phyloP scores from a whole-genome alignment of 768 basidiomycete species.

The Suillus subluteus region DNA sequence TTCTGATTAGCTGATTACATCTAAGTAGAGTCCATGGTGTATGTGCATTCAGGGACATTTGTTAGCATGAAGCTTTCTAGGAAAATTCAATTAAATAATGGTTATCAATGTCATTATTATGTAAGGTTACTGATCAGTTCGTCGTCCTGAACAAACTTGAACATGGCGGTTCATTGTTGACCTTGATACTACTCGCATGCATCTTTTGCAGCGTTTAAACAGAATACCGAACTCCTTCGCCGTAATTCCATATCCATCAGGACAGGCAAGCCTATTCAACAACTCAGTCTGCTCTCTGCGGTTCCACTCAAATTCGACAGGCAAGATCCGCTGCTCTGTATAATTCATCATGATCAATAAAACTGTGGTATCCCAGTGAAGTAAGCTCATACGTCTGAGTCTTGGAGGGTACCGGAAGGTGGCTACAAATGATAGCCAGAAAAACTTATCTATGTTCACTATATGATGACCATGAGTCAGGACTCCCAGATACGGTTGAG shows the following conservation, averaged over 20 bases:
- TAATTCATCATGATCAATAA: neutral
- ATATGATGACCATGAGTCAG: too few species aligned
- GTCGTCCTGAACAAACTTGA: too few species aligned
- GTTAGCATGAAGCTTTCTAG: too few species aligned
- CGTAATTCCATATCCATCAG: neutral
- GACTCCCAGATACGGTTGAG: too few species aligned
- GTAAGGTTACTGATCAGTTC: too few species aligned
- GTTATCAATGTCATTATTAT: too few species aligned
- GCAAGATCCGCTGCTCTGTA: too few species aligned
- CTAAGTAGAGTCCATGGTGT: too few species aligned
- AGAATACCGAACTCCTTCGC: neutral
- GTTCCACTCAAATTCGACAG: neutral
- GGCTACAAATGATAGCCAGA: neutral
- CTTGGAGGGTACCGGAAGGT: neutral
- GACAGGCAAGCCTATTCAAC: neutral
- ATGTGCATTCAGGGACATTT: too few species aligned
- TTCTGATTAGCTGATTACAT: too few species aligned
- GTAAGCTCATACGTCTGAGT: neutral
- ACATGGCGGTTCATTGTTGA: neutral
- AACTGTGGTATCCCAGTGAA: neutral
- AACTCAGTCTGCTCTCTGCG: neutral
- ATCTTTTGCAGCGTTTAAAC: neutral
- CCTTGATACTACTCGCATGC: neutral
- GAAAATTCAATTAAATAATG: too few species aligned
- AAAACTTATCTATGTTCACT: neutral